Percentiles rank a stretch among this genome's conserved stretches.
Conservation (phyloP, 148 eudicot species). For the Heliamphora exappendiculata region DNA sequence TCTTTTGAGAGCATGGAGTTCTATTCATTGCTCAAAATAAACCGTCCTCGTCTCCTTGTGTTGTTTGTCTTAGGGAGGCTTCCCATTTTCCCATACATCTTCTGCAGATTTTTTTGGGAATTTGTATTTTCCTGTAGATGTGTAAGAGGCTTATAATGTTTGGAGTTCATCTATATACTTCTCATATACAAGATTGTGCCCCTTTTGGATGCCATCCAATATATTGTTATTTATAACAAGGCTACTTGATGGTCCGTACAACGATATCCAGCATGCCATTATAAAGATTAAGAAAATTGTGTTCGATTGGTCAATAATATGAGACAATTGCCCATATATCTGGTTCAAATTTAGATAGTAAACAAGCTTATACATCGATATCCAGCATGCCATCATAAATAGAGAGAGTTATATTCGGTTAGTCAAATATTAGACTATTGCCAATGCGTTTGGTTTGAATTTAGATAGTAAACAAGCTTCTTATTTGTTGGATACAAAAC, state of each 20-base stretch:
- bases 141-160: not conserved
- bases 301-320: not conserved
- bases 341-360: not conserved
- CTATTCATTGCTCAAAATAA: not conserved
- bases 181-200: not conserved
- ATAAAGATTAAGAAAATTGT: not conserved
- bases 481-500: slow-evolving; percentile 1
- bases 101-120: not conserved
- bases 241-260: not conserved
- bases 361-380: too few relatives aligned
- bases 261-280: not conserved
- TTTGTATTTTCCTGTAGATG: not conserved
- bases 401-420: not conserved
- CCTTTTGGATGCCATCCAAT: not conserved
- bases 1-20: not conserved
- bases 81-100: not conserved
- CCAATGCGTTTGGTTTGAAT: not conserved
- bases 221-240: not conserved
- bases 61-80: not conserved
- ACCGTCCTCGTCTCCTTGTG: not conserved
- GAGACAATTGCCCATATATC: not conserved
- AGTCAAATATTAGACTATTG: not conserved
- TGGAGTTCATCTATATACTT: not conserved
- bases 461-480: not conserved
- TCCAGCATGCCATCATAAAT: not conserved